Conservation (phyloP, 495 filamentous ascomycete species). For the Bryoglossum gracile region DNA sequence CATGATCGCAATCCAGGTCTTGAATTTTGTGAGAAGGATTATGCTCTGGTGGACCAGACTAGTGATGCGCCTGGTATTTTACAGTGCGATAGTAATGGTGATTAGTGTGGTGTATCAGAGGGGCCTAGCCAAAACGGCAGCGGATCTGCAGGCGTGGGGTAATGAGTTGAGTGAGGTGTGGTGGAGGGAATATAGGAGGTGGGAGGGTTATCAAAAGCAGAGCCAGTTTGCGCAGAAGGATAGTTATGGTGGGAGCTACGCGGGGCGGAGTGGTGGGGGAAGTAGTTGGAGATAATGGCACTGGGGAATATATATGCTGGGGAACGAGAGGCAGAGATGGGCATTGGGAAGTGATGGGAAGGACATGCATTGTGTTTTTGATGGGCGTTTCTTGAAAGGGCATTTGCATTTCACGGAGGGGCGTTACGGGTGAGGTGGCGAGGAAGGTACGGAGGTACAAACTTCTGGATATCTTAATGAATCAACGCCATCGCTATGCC, state of each 20-base stretch:
- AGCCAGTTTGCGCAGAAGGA: background rate
- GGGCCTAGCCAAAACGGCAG: slow-evolving; percentile 52
- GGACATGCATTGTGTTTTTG: background rate
- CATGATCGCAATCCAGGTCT: slow-evolving; percentile 17
- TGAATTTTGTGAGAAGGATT: slow-evolving; percentile 45
- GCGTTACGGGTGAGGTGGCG: slow-evolving; percentile 1
- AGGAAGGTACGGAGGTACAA: slow-evolving; percentile 2
- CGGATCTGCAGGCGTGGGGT: slow-evolving; percentile 50
- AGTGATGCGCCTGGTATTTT: slow-evolving; percentile 50
- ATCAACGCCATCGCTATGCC: slow-evolving; percentile 25
- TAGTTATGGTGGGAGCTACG: no score
- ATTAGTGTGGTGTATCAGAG: slow-evolving; percentile 52
- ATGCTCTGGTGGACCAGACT: slow-evolving; percentile 69
- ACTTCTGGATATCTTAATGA: slow-evolving; percentile 6
- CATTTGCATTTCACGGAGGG: no score
- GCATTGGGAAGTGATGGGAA: background rate
- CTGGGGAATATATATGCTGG: background rate
- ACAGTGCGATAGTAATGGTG: slow-evolving; percentile 42
- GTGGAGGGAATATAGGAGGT: slow-evolving; percentile 42
- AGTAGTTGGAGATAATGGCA: background rate
- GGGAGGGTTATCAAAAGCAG: slow-evolving; percentile 21
- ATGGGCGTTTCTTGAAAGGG: background rate
- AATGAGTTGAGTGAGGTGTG: slow-evolving; percentile 49
- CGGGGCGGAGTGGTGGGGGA: no score
- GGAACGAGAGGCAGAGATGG: background rate